A percentile compares a stretch with the other conserved stretches of the same genome.
phyloP scores from a whole-genome alignment of 2,329 filamentous ascomycete species.

The Apiospora hydei region DNA sequence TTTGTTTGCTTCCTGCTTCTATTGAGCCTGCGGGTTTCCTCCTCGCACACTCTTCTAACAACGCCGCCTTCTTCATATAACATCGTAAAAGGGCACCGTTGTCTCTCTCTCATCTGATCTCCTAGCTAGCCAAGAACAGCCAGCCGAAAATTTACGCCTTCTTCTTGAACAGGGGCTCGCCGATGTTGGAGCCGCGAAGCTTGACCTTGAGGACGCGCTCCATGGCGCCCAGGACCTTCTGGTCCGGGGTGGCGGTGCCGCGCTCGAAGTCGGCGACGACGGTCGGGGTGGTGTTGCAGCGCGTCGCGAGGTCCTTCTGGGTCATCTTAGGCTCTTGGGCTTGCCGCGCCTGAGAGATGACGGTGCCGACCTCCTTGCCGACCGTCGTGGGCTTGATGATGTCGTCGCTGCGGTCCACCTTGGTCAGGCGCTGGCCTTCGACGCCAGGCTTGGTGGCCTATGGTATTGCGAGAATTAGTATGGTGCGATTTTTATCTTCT shows the following conservation, averaged over 20 bases:
- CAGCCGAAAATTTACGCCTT: slow-evolving; percentile 4
- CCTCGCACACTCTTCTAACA: slow-evolving; percentile 15
- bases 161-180: slow-evolving; percentile 75
- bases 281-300: slow-evolving; percentile 85
- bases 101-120: not conserved
- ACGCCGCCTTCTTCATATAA: not conserved
- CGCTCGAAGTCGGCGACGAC: slow-evolving; percentile 88
- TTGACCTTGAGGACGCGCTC: slow-evolving; percentile 89
- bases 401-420: slow-evolving; percentile 96
- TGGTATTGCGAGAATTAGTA: not conserved
- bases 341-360: slow-evolving; percentile 80
- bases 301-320: slow-evolving; percentile 85
- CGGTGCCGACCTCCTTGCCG: slow-evolving; percentile 79
- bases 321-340: slow-evolving; percentile 93
- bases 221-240: slow-evolving; percentile 80
- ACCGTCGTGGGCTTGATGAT: slow-evolving; percentile 97
- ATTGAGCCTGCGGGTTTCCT: slow-evolving; percentile 12
- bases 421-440: slow-evolving; percentile 95
- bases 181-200: slow-evolving; percentile 85
- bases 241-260: slow-evolving; percentile 79
- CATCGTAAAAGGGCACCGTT: not conserved
- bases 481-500: not conserved
- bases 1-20: not conserved
- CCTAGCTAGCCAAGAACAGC: not conserved
- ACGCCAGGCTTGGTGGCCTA: slow-evolving; percentile 59